These are phyloP conservation scores for Plasmopara viticola DNA, from an alignment of 352 stramenopile species.

Conservation along the genomic window DNA sequence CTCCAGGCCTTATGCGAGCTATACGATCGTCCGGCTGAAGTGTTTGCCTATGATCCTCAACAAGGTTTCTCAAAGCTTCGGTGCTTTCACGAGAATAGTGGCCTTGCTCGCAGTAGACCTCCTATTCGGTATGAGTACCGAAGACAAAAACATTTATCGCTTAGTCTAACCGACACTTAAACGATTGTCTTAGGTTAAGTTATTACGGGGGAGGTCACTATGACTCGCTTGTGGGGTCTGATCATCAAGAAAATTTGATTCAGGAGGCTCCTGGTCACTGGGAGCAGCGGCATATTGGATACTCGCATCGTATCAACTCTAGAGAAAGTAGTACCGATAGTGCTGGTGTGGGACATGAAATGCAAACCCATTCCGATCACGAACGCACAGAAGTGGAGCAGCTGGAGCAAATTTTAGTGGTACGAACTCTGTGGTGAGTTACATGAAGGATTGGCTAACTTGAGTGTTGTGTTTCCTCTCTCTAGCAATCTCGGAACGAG, in stretches of 20 bases:
- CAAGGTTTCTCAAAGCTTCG: slow-evolving; percentile 74
- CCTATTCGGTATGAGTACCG: slow-evolving; percentile 47
- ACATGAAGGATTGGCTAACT: slow-evolving; percentile 4
- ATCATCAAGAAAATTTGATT: slow-evolving; percentile 56
- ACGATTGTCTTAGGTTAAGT: slow-evolving; percentile 46
- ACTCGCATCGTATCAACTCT: slow-evolving; percentile 66
- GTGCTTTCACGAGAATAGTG: slow-evolving; percentile 84
- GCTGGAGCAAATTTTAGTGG: slow-evolving; percentile 62
- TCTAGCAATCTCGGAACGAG: slow-evolving; percentile 59
- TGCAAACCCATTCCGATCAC: slow-evolving; percentile 27
- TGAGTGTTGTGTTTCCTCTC: neutral
- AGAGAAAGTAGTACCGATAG: slow-evolving; percentile 29
- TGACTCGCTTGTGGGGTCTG: slow-evolving; percentile 70
- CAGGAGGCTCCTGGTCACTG: slow-evolving; percentile 50
- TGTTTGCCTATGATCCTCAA: slow-evolving; percentile 82
- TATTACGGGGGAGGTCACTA: slow-evolving; percentile 92
- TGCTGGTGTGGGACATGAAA: slow-evolving; percentile 22
- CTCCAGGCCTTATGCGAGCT: slow-evolving; percentile 94
- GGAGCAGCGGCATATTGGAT: slow-evolving; percentile 62
- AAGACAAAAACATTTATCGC: neutral
- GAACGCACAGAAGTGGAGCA: slow-evolving; percentile 66
- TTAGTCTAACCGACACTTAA: neutral
- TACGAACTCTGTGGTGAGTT: slow-evolving; percentile 13
- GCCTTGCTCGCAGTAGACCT: slow-evolving; percentile 46
- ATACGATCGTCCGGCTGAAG: slow-evolving; percentile 87